These are phyloP conservation scores for Boletus insuetus DNA, from an alignment of 768 basidiomycete species.

Conservation along the genomic window DNA sequence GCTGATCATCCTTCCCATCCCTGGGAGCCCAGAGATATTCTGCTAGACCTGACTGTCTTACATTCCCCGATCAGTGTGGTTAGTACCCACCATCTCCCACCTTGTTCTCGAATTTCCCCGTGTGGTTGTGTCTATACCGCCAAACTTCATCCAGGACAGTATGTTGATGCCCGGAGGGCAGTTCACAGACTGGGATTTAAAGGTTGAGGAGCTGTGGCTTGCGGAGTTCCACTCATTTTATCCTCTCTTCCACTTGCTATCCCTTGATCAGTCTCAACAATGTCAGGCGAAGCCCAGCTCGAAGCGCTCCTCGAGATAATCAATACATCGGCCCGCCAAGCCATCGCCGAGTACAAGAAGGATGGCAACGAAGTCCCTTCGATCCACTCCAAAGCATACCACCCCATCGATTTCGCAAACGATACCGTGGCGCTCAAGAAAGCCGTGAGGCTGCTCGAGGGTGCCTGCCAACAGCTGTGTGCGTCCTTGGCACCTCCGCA, in stretches of 20 bases:
- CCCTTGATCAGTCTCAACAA: neutral
- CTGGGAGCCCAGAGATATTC: constrained; percentile 2
- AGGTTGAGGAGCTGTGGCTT: neutral
- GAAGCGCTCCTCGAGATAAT: constrained; percentile 32
- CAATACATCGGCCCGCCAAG: constrained; percentile 26
- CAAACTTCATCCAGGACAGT: too few species aligned
- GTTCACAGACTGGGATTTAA: neutral
- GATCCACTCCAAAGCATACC: constrained; percentile 19
- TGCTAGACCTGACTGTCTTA: too few species aligned
- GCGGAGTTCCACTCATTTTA: neutral
- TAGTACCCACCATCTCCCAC: too few species aligned
- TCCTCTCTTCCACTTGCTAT: neutral
- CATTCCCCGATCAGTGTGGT: too few species aligned
- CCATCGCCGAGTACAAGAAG: constrained; percentile 27
- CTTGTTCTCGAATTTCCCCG: neutral
- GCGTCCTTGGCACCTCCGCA: constrained; percentile 28
- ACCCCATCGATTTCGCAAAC: constrained; percentile 21
- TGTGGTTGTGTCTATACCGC: neutral
- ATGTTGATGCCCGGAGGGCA: too few species aligned
- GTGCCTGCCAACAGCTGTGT: constrained; percentile 27
- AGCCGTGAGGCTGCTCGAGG: constrained; percentile 26
- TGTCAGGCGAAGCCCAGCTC: constrained; percentile 29
- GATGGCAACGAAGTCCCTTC: constrained; percentile 22
- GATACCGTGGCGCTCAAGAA: constrained; percentile 24
- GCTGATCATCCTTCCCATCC: neutral